These are phyloP conservation scores for Dendrostoma leiphaemia DNA, from an alignment of 2,329 filamentous ascomycete species.

Conservation along the genomic window DNA sequence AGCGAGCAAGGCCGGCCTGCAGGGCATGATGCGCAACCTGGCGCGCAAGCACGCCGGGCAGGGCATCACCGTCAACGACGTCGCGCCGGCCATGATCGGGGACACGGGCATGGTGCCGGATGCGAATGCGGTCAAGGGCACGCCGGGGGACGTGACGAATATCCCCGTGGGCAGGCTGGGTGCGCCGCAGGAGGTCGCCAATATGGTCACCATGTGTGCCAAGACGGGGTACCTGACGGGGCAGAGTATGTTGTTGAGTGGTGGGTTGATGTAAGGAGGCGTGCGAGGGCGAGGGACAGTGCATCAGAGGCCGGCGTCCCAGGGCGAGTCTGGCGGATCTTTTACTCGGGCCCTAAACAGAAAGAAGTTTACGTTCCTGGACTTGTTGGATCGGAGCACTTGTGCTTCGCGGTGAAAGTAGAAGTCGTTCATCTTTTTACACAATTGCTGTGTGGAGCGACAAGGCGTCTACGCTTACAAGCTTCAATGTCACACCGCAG, in stretches of 20 bases:
- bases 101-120: slow-evolving; percentile 62
- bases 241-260: slow-evolving; percentile 52
- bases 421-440: too few relatives aligned
- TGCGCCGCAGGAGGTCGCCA: slow-evolving; percentile 57
- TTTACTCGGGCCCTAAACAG: too few relatives aligned
- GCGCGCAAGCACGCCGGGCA: slow-evolving; percentile 55
- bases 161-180: slow-evolving; percentile 60
- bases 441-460: too few relatives aligned
- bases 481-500: too few relatives aligned
- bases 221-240: slow-evolving; percentile 61
- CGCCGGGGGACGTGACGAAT: slow-evolving; percentile 56
- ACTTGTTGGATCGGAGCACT: too few relatives aligned
- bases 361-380: too few relatives aligned
- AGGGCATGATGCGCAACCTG: slow-evolving; percentile 65
- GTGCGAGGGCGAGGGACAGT: not conserved
- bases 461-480: too few relatives aligned
- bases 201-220: slow-evolving; percentile 58
- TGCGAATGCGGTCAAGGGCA: slow-evolving; percentile 46
- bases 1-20: slow-evolving; percentile 60
- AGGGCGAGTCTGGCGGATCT: too few relatives aligned
- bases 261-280: slow-evolving; percentile 43
- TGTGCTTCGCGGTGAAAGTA: too few relatives aligned
- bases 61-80: slow-evolving; percentile 65
- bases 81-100: slow-evolving; percentile 68
- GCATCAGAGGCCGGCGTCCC: too few relatives aligned